Base-by-base conservation (phyloP, 768 basidiomycete species). In the Lyophyllum shimeji region DNA sequence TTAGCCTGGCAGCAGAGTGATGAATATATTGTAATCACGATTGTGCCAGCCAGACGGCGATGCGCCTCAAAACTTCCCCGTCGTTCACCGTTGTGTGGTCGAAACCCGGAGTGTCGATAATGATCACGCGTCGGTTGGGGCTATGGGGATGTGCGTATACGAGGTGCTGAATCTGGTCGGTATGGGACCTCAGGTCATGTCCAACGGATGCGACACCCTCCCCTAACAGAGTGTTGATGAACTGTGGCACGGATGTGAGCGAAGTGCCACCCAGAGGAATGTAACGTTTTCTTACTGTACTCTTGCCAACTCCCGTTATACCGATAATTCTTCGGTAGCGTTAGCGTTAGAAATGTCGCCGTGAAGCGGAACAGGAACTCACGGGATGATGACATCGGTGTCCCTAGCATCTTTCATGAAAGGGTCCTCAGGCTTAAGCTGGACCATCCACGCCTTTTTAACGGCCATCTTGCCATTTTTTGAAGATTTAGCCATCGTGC, bases 61-160 rank as follows among this genome's bases (percentile, higher is more conserved):
- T 61, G 18, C 58, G 59, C 18, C 57, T 52, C 50, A 65, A 31
- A 27, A 67, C 60, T 17, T 68, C 63, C 2, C 50, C 20, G 43
- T 68, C 67, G n/a, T 61, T 46, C 6, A 54, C 58, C 31, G 62
- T 50, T 2, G 59, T 63, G 46, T 65, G 64, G 39, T 67, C 59
- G 40, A 68, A 67, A 23, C 64, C 67, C 6, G 63, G 67, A 7
- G 67, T 67, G 47, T 65, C 65, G 13, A 60, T 52, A 18, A 67
- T 55, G 7, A 65, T 58, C 34, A 64, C 42, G 24, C 65, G 55
- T 17, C 53, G 60, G 23, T 53, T 57, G 8, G 52, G 53, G 33
- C 31, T 56, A 53, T 48, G 47, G 12, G 61, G 63, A 21, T 63
- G 61, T 3, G 42, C 51, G 6, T 57, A 47, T 18, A 52, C 60